Percentiles rank a stretch among this genome's conserved stretches.
These are phyloP conservation scores for Fusarium virguliforme DNA, from an alignment of 2,329 filamentous ascomycete genomes.

Conservation along the genomic window DNA sequence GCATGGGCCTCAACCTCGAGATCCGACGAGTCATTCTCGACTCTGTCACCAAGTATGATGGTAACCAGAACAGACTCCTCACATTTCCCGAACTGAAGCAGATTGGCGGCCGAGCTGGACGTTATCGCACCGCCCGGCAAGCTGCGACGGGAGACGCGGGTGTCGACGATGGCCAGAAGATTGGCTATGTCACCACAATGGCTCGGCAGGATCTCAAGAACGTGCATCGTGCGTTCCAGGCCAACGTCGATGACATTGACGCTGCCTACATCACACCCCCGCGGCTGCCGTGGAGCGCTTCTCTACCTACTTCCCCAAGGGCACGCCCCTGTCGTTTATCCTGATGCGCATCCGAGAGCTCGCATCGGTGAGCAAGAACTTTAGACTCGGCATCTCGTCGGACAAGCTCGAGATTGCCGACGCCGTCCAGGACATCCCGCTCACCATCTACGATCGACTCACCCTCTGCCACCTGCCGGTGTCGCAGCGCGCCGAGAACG, in stretches of 20 bases:
- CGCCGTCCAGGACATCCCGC: slow-evolving; percentile 78
- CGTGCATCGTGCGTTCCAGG: slow-evolving; percentile 75
- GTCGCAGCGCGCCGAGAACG: slow-evolving; percentile 65
- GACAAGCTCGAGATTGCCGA: slow-evolving; percentile 79
- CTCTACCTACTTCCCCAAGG: slow-evolving; percentile 83
- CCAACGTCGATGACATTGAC: slow-evolving; percentile 76
- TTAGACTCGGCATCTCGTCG: slow-evolving; percentile 74
- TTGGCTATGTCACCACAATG: slow-evolving; percentile 86
- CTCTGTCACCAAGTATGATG: slow-evolving; percentile 80
- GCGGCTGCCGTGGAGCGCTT: slow-evolving; percentile 81
- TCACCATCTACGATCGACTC: slow-evolving; percentile 82
- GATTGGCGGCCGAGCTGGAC: slow-evolving; percentile 92
- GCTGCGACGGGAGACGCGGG: slow-evolving; percentile 28
- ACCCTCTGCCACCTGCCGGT: slow-evolving; percentile 82
- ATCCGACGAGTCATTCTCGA: slow-evolving; percentile 95
- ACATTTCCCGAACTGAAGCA: slow-evolving; percentile 89
- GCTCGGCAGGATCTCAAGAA: slow-evolving; percentile 77
- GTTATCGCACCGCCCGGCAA: slow-evolving; percentile 78
- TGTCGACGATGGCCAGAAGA: slow-evolving; percentile 56
- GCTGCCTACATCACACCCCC: slow-evolving; percentile 82
- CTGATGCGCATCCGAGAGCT: slow-evolving; percentile 82
- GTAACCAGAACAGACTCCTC: slow-evolving; percentile 70
- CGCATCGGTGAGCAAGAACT: slow-evolving; percentile 74
- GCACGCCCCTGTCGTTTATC: slow-evolving; percentile 87
- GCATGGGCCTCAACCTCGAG: slow-evolving; percentile 95